A percentile compares a stretch with the other conserved stretches of the same genome.
These are phyloP conservation scores for Trypanosomatidae sp. DNA, from an alignment of 208 protist species.

Conservation along the genomic window DNA sequence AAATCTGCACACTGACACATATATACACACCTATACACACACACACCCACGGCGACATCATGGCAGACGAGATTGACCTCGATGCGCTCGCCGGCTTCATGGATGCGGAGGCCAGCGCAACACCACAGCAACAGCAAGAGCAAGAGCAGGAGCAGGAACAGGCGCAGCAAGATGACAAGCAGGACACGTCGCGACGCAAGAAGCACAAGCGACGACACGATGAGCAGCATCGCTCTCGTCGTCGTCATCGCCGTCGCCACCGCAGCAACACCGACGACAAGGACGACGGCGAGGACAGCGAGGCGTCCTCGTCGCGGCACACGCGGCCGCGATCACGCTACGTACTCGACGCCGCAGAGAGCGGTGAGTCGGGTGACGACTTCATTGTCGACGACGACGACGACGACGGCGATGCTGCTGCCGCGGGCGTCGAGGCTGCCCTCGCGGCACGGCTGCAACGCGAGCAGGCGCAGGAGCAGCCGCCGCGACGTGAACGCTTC, in stretches of 20 bases:
- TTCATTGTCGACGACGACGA: slow-evolving; percentile 31
- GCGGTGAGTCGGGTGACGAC: slow-evolving; percentile 11
- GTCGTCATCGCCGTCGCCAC: not conserved
- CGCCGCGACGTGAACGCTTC: slow-evolving; percentile 12
- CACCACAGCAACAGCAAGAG: no score
- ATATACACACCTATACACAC: no score
- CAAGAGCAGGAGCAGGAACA: no score
- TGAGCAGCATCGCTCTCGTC: not conserved
- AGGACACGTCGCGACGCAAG: not conserved
- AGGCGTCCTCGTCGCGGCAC: slow-evolving; percentile 7
- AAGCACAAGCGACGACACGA: not conserved
- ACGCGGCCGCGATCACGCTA: slow-evolving; percentile 10
- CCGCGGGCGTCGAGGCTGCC: slow-evolving; percentile 1
- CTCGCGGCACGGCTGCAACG: not conserved
- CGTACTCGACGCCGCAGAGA: slow-evolving; percentile 19
- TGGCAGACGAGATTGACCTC: no score
- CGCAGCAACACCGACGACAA: not conserved
- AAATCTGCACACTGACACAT: no score
- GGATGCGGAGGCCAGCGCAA: no score
- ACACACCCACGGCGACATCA: no score
- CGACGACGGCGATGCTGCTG: slow-evolving; percentile 7
- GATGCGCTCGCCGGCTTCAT: no score
- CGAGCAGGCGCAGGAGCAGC: not conserved
- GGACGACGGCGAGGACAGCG: slow-evolving; percentile 9
- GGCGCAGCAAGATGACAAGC: no score